A percentile compares a stretch with the other conserved stretches of the same genome.
These are phyloP conservation scores for Globisporangium yorkense DNA, from an alignment of 352 stramenopile genomes.

Conservation along the genomic window DNA sequence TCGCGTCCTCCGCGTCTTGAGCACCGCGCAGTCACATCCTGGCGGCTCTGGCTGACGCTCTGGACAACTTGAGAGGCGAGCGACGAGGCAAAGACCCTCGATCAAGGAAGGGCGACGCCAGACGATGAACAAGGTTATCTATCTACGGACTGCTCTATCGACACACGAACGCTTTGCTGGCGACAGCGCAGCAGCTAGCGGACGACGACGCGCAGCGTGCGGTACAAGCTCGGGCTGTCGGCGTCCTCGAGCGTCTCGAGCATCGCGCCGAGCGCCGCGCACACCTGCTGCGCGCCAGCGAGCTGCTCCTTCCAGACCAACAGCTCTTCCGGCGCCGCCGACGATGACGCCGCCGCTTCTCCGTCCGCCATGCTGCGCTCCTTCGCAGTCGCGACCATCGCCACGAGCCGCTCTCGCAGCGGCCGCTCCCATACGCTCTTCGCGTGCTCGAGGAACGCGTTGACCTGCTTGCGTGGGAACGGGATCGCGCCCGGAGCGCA, in stretches of 20 bases:
- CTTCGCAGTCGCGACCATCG: slow-evolving; percentile 26
- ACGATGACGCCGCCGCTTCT: background rate
- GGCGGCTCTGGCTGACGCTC: too few relatives aligned
- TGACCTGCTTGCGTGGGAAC: slow-evolving; percentile 61
- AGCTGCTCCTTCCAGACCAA: slow-evolving; percentile 52
- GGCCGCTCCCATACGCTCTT: slow-evolving; percentile 62
- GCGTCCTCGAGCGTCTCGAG: slow-evolving; percentile 10
- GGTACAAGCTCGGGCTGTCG: slow-evolving; percentile 6
- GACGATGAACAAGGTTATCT: background rate
- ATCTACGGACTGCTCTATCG: background rate
- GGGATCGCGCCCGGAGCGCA: slow-evolving; percentile 68
- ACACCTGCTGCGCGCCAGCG: slow-evolving; percentile 9
- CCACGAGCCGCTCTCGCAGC: slow-evolving; percentile 34
- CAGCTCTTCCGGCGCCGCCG: slow-evolving; percentile 16
- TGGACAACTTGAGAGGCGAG: too few relatives aligned
- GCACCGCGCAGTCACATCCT: too few relatives aligned
- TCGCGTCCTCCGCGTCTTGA: too few relatives aligned
- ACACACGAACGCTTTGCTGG: background rate
- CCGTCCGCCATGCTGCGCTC: slow-evolving; percentile 4
- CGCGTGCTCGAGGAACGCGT: slow-evolving; percentile 63
- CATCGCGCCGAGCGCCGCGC: slow-evolving; percentile 6
- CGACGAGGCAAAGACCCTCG: too few relatives aligned
- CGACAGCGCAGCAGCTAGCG: background rate
- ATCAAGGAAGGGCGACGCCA: too few relatives aligned
- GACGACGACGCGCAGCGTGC: slow-evolving; percentile 8